A percentile compares a stretch with the other conserved stretches of the same genome.
phyloP scores from a whole-genome alignment of 148 eudicot species.

The Drosera capensis region DNA sequence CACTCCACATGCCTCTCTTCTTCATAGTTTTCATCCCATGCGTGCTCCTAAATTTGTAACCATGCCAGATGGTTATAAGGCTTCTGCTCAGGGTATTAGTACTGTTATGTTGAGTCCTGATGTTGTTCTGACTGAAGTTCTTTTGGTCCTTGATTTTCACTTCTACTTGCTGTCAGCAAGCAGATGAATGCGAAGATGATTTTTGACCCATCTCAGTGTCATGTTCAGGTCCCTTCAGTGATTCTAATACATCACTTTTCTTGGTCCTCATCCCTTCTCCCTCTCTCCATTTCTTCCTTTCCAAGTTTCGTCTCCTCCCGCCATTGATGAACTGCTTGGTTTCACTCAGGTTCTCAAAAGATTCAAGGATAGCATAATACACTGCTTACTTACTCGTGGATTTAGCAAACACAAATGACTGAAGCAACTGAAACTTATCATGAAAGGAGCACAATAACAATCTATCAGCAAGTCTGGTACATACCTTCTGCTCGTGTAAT shows the following conservation, averaged over 20 bases:
- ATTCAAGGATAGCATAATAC: no score
- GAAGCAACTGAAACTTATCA: no score
- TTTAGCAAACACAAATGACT: no score
- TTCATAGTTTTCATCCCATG: neutral
- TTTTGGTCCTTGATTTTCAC: no score
- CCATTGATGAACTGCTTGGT: neutral
- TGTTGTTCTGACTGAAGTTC: neutral
- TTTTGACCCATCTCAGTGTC: neutral
- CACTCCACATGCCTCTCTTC: neutral
- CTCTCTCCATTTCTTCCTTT: neutral
- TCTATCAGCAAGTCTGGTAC: neutral
- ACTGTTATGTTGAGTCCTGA: neutral
- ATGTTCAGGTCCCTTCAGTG: neutral
- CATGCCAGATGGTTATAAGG: neutral
- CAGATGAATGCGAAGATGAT: neutral
- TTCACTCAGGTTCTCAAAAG: neutral
- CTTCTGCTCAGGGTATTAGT: neutral
- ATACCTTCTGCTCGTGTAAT: constrained; percentile 60
- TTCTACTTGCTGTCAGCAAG: neutral
- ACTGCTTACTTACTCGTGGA: no score
- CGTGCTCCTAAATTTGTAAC: neutral
- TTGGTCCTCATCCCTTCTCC: neutral
- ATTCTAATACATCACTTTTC: neutral
- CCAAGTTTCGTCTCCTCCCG: neutral
- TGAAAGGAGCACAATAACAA: no score